A percentile compares a stretch with the other conserved stretches of the same genome.
Conservation (phyloP, 768 basidiomycete genomes). For the Podaxis sp. region DNA sequence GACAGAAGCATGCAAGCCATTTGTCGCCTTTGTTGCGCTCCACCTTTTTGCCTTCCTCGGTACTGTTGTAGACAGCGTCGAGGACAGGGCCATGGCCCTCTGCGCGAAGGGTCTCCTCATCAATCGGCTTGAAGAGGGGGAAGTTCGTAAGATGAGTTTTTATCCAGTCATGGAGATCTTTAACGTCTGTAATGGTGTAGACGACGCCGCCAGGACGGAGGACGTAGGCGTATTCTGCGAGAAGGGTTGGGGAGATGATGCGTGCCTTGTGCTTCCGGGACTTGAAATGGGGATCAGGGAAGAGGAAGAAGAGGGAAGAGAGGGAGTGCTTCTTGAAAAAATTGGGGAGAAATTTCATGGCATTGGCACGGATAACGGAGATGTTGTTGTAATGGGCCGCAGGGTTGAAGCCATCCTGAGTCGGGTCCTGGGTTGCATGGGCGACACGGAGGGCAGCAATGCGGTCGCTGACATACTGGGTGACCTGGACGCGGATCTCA, state of each 20-base stretch:
- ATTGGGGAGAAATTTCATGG: conserved; percentile 98
- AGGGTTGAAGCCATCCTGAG: conserved; percentile 20
- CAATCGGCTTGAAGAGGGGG: conserved; percentile 80
- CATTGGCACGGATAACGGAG: conserved; percentile 91
- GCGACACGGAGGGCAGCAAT: conserved; percentile 86
- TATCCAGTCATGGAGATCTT: conserved; percentile 96
- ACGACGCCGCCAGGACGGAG: conserved; percentile 91
- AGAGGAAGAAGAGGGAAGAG: conserved; percentile 93
- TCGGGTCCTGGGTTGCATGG: conserved; percentile 27
- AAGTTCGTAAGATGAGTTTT: conserved; percentile 80
- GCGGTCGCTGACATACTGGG: conserved; percentile 92
- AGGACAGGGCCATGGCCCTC: conserved; percentile 74
- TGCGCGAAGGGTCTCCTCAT: conserved; percentile 68
- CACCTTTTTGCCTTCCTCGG: conserved; percentile 97
- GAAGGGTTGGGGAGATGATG: conserved; percentile 95
- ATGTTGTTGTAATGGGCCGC: conserved; percentile 71
- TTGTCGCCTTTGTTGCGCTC: conserved; percentile 88
- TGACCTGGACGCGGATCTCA: conserved; percentile 96
- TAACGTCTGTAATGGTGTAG: conserved; percentile 97
- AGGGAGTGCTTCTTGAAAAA: conserved; percentile 91
- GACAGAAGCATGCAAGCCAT: conserved; percentile 87
- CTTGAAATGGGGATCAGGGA: conserved; percentile 99
- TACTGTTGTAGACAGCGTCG: conserved; percentile 79
- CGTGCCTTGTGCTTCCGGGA: conserved; percentile 97
- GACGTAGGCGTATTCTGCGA: conserved; percentile 96